Conservation (phyloP, 2,329 filamentous ascomycete species). For the Botrytis tulipae region DNA sequence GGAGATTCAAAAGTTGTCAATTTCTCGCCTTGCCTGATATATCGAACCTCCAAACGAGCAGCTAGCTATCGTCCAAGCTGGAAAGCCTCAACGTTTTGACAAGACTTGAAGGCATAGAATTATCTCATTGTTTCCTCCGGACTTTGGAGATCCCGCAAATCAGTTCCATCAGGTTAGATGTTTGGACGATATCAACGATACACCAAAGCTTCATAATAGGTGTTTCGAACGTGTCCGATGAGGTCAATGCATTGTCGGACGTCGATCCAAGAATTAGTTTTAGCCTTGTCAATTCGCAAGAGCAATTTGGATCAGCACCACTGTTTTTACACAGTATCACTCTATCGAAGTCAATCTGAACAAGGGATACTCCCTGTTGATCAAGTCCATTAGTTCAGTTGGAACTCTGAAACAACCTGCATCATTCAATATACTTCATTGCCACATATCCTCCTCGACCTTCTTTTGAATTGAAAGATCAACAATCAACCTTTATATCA, state of each 20-base stretch:
- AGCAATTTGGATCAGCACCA: constrained; percentile 29
- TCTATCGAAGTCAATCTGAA: constrained; percentile 33
- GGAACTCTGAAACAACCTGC: constrained; percentile 34
- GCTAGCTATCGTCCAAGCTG: constrained; percentile 30
- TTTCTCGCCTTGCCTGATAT: constrained; percentile 30
- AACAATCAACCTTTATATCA: constrained; percentile 11
- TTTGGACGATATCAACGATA: constrained; percentile 36
- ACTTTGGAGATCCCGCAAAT: constrained; percentile 30
- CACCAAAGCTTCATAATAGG: constrained; percentile 34
- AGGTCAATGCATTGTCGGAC: constrained; percentile 39
- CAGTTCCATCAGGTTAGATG: constrained; percentile 32
- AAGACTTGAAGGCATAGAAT: constrained; percentile 25
- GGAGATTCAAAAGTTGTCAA: not conserved
- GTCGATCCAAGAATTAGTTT: constrained; percentile 33
- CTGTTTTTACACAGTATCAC: constrained; percentile 33
- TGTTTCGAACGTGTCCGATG: constrained; percentile 38
- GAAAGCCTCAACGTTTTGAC: constrained; percentile 31
- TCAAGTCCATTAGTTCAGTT: constrained; percentile 31
- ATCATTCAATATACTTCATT: constrained; percentile 29
- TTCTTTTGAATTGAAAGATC: constrained; percentile 26
- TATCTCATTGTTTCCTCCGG: constrained; percentile 32
- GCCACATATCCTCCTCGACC: constrained; percentile 8
- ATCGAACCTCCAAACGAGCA: constrained; percentile 29
- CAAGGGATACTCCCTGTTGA: constrained; percentile 29
- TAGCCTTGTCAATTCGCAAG: constrained; percentile 31